Evolutionary conservation across 352 stramenopile species (phyloP), one percentile per base, ranked within the genome.

Genomic region (Globisporangium cylindrosporum): DNA sequence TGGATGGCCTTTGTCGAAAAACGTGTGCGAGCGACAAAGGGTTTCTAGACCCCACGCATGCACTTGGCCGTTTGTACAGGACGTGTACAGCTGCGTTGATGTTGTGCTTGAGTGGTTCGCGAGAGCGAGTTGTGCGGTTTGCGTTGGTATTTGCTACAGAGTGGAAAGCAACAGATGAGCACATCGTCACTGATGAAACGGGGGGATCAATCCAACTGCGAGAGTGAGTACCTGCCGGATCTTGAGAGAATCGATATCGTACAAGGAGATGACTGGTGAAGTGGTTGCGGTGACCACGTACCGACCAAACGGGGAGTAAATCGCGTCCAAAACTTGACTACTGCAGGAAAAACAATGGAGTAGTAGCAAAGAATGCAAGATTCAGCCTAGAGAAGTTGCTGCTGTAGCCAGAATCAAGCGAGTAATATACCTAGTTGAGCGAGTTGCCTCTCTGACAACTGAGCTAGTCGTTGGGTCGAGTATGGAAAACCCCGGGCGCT

Each of bases 251-350:
- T 90, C 79, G 4, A 79, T 49, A 41, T 90, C 79, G 25, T 88
- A 88, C 4, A 90, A 74, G 3, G 77, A 73, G 6, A 90, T 80
- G 12, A 88, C 71, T 24, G 79, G 79, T 10, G 76, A 88, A 5
- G 77, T 78, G 14, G 77, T 81, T 20, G 77, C 72, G 24, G 81
- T 82, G 46, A 84, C 72, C 10, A 90, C 64, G 49, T 88, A 86
- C 25, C 74, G 69, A 14, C 76, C 77, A 24, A 75, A 64, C 1
- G 71, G 64, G 4, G 72, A 80, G 66, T 86, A 88, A 22, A 82
- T 70, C 0, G 78, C 74, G 55, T 88, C 81, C 20, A 86, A 62
- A 15, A 88, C 69, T 1, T 69, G 59, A 8, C 59, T 63, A 15
- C 67, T 20, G 22, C n/a, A 32, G 2, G 14, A 4, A 43, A 59